Conservation (phyloP, 2,329 filamentous ascomycete species). For the Scytalidium sp. region DNA sequence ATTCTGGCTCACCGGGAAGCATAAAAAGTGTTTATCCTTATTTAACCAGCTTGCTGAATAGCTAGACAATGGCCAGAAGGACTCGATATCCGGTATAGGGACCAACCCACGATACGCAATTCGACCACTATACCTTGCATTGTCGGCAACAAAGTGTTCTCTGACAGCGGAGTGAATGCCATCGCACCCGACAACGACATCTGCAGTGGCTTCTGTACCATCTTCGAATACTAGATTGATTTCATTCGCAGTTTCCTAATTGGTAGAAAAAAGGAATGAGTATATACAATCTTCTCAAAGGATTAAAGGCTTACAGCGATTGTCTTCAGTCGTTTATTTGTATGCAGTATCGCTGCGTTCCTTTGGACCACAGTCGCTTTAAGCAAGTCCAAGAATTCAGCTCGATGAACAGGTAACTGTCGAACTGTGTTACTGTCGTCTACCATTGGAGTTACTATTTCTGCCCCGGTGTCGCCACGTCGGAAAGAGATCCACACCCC, state of each 20-base stretch:
- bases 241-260: constrained; percentile 1
- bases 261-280: neutral
- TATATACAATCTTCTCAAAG: neutral
- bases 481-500: constrained; percentile 32
- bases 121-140: constrained; percentile 19
- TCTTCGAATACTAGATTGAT: constrained; percentile 3
- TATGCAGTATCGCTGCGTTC: constrained; percentile 23
- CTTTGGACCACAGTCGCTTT: constrained; percentile 15
- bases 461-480: constrained; percentile 31
- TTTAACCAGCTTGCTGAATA: constrained; percentile 14
- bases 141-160: constrained; percentile 7
- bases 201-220: neutral
- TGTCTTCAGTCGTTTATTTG: constrained; percentile 19
- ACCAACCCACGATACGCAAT: constrained; percentile 22
- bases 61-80: constrained; percentile 21
- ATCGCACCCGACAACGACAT: constrained; percentile 9
- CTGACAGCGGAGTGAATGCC: constrained; percentile 8
- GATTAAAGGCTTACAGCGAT: constrained; percentile 8
- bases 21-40: constrained; percentile 29
- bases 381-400: constrained; percentile 26
- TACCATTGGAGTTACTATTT: constrained; percentile 27
- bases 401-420: constrained; percentile 12
- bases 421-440: constrained; percentile 17
- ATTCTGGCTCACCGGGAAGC: constrained; percentile 33
- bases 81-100: constrained; percentile 11